Conservation (phyloP, 352 stramenopile genomes). For the Phytophthora boehmeriae region DNA sequence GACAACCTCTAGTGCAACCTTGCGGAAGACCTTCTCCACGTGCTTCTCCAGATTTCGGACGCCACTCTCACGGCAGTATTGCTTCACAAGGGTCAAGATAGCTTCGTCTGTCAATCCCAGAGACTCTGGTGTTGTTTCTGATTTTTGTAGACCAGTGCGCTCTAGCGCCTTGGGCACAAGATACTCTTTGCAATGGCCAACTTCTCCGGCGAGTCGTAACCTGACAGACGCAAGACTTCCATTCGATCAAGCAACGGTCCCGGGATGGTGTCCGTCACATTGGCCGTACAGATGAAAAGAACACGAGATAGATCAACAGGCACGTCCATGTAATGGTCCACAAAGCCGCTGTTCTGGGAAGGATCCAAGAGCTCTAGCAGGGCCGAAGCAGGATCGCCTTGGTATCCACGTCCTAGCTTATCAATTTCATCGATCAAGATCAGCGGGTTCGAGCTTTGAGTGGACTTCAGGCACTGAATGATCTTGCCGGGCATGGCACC, state of each 20-base stretch:
- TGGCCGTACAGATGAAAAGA: conserved; percentile 98
- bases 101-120: conserved; percentile 94
- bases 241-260: conserved; percentile 98
- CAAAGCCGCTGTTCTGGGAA: conserved; percentile 96
- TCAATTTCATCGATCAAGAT: conserved; percentile 98
- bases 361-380: conserved; percentile 98
- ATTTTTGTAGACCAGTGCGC: conserved; percentile 86
- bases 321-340: conserved; percentile 99
- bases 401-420: conserved; percentile 85
- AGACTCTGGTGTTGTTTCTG: conserved; percentile 74
- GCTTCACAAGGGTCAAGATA: conserved; percentile 87
- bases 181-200: conserved; percentile 98
- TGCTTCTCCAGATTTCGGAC: conserved; percentile 98
- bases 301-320: conserved; percentile 97
- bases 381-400: conserved; percentile 95
- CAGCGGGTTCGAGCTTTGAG: conserved; percentile 96
- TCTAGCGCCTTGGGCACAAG: conserved; percentile 97
- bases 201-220: conserved; percentile 97
- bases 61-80: conserved; percentile 97
- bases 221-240: conserved; percentile 98
- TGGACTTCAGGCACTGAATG: conserved; percentile 99
- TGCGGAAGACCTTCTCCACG: conserved; percentile 98
- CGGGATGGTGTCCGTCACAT: conserved; percentile 95
- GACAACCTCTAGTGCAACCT: conserved; percentile 97
- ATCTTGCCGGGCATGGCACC: conserved; percentile 99